Evolutionary conservation across 2,329 filamentous ascomycete species (phyloP).

Genomic region (Fusarium staphyleae): DNA sequence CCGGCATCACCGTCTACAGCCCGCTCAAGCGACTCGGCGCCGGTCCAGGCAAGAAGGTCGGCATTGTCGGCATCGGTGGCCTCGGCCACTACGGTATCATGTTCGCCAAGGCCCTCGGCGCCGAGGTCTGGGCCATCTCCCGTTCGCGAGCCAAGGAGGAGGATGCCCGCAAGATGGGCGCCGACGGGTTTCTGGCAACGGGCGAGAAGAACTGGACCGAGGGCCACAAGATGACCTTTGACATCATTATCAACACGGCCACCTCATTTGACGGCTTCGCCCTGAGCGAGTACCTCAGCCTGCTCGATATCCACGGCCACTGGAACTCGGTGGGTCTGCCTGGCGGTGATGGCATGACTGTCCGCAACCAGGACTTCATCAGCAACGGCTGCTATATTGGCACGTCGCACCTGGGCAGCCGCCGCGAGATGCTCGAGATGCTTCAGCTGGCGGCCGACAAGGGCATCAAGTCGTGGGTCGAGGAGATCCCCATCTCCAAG

Average conservation of each 20-base stretch:
- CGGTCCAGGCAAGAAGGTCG: conserved; percentile 81
- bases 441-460: conserved; percentile 74
- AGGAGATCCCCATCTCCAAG: conserved; percentile 76
- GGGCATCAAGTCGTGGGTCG: conserved; percentile 73
- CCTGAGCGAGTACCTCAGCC: conserved; percentile 73
- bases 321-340: conserved; percentile 84
- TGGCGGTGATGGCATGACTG: conserved; percentile 73
- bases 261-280: conserved; percentile 74
- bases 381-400: conserved; percentile 77
- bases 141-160: conserved; percentile 66
- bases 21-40: conserved; percentile 78
- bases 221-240: conserved; percentile 69
- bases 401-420: conserved; percentile 73
- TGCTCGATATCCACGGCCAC: conserved; percentile 81
- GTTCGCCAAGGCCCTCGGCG: conserved; percentile 72
- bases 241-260: conserved; percentile 79
- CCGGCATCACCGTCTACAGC: conserved; percentile 80
- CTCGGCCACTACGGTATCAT: conserved; percentile 75
- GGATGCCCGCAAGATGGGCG: conserved; percentile 65
- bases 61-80: conserved; percentile 75
- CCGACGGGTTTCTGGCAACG: conserved; percentile 66
- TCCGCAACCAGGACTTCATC: conserved; percentile 78
- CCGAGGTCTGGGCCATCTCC: conserved; percentile 68
- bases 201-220: conserved; percentile 64
- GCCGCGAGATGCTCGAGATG: conserved; percentile 76